These are phyloP conservation scores for Talaromyces sp. DNA, from an alignment of 2,329 filamentous ascomycete genomes.

Conservation along the genomic window DNA sequence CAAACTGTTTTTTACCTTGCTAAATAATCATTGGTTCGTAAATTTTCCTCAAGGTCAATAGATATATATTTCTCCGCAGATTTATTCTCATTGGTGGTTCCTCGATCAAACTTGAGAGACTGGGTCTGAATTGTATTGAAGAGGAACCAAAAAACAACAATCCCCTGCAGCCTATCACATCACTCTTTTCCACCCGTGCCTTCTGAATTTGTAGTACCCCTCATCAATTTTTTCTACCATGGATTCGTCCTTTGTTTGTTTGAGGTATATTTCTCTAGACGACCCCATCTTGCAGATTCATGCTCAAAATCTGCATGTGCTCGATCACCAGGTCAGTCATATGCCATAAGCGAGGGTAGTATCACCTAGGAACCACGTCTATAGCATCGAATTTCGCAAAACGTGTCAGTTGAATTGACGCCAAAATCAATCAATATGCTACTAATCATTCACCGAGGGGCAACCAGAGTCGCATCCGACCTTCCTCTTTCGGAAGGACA, in stretches of 20 bases:
- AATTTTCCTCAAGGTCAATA: not conserved
- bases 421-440: not conserved
- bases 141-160: not conserved
- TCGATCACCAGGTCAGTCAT: not conserved
- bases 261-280: too few species aligned
- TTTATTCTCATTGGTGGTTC: not conserved
- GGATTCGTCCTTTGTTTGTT: not conserved
- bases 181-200: not conserved
- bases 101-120: not conserved
- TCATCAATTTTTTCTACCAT: not conserved
- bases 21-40: not conserved
- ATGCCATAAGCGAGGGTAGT: not conserved
- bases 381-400: not conserved
- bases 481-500: not conserved
- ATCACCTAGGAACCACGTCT: not conserved
- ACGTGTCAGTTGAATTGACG: not conserved
- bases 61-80: not conserved
- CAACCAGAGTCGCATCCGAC: not conserved
- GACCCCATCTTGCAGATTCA: not conserved
- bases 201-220: not conserved
- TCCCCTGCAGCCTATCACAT: not conserved
- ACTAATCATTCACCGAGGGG: not conserved
- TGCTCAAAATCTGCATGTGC: not conserved
- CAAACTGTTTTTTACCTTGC: not conserved
- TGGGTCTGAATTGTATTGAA: not conserved